phyloP scores from a whole-genome alignment of 2,329 filamentous ascomycete genomes.

The Botrytis fabae region DNA sequence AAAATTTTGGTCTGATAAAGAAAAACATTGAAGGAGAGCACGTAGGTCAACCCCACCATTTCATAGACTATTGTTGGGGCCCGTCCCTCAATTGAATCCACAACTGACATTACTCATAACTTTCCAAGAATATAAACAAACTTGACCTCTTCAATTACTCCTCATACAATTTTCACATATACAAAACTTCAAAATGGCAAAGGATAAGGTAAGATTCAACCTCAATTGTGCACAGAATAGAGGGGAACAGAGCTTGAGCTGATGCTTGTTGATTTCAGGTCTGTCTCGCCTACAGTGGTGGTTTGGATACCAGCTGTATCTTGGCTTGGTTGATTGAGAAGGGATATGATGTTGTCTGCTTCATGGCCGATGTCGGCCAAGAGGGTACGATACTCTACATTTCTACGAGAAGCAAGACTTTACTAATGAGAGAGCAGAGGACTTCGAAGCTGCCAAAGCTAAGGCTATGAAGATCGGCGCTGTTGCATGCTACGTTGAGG shows the following conservation, averaged over 20 bases:
- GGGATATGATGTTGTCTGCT: constrained; percentile 50
- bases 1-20: constrained; percentile 17
- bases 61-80: background rate
- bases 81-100: constrained; percentile 18
- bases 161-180: background rate
- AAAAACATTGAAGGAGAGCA: background rate
- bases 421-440: constrained; percentile 50
- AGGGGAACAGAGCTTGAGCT: constrained; percentile 22
- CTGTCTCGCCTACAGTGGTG: constrained; percentile 47
- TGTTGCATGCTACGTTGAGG: constrained; percentile 47
- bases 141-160: background rate
- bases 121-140: background rate
- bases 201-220: constrained; percentile 33
- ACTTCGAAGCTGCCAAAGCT: constrained; percentile 69
- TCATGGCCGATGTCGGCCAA: constrained; percentile 72
- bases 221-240: background rate
- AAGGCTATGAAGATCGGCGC: constrained; percentile 59
- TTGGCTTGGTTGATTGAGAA: constrained; percentile 50
- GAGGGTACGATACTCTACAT: constrained; percentile 45
- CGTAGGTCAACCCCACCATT: constrained; percentile 11
- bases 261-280: constrained; percentile 38
- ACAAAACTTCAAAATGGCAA: constrained; percentile 32
- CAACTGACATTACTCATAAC: constrained; percentile 7
- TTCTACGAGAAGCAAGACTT: background rate
- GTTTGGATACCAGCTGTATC: constrained; percentile 49